Percentiles rank a stretch among this genome's conserved stretches.
phyloP scores from a whole-genome alignment of 306 rosid genomes.

The Quercus cerris region DNA sequence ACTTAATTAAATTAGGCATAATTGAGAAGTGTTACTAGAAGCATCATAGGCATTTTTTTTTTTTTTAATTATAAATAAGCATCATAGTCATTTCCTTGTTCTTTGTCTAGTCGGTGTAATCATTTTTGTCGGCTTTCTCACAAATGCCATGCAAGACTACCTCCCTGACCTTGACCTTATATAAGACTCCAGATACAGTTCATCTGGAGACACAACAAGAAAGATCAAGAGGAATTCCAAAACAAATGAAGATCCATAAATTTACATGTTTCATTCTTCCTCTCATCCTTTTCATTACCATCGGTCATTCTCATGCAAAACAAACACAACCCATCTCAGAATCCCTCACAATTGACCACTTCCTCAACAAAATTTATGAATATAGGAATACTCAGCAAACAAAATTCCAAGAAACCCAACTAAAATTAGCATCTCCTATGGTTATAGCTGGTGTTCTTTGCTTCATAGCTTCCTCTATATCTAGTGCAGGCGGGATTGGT shows the following conservation, averaged over 20 bases:
- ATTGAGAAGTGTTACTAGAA: not conserved
- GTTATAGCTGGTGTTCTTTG: constrained; percentile 46
- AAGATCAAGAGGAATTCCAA: not conserved
- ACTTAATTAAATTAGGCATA: too few relatives aligned
- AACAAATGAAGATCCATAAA: constrained; percentile 29
- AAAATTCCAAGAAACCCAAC: constrained; percentile 26
- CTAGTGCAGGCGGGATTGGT: constrained; percentile 89
- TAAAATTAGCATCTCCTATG: constrained; percentile 31
- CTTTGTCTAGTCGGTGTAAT: not conserved
- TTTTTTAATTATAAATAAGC: not conserved
- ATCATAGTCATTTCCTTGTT: not conserved
- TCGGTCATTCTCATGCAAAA: constrained; percentile 49
- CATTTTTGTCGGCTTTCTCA: not conserved
- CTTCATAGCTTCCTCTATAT: constrained; percentile 68
- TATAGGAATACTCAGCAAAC: constrained; percentile 12
- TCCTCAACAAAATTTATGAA: constrained; percentile 26
- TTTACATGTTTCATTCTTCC: constrained; percentile 27
- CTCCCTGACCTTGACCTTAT: not conserved
- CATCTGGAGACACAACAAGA: not conserved
- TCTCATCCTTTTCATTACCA: constrained; percentile 24
- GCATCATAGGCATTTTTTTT: not conserved
- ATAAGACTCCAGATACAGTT: not conserved
- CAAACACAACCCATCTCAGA: constrained; percentile 41
- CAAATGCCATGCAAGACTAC: not conserved
- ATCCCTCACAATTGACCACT: constrained; percentile 17